Percentiles rank a stretch among this genome's conserved stretches.
Evolutionary conservation across 371 early-diverging fungal species (phyloP).

Genomic region (Zopfochytrium polystomum): DNA sequence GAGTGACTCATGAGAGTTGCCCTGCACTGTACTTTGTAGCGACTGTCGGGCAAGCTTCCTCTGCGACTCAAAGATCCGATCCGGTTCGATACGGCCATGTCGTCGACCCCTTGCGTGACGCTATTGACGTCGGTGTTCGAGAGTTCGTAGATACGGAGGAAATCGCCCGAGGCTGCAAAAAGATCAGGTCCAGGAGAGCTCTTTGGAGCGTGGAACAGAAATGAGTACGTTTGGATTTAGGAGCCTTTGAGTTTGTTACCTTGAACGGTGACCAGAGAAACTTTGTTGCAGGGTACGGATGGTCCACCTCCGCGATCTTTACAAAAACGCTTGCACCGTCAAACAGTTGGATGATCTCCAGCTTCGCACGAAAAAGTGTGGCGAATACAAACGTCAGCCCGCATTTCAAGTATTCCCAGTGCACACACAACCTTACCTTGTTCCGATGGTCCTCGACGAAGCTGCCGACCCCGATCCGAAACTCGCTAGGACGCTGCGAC

Average conservation of each 20-base stretch:
- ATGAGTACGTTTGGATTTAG: neutral
- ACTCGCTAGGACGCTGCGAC: too few species aligned
- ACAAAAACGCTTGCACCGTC: too few species aligned
- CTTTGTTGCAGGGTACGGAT: constrained; percentile 88
- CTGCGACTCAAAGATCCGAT: neutral
- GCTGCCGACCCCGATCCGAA: too few species aligned
- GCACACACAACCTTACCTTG: too few species aligned
- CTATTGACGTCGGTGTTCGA: constrained; percentile 41
- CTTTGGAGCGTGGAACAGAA: constrained; percentile 46
- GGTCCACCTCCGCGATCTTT: constrained; percentile 76
- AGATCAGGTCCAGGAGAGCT: constrained; percentile 56
- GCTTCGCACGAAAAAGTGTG: too few species aligned
- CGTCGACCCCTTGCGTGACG: neutral
- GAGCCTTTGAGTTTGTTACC: neutral
- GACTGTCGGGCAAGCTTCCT: neutral
- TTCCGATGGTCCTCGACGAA: too few species aligned
- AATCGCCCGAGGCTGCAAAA: constrained; percentile 85
- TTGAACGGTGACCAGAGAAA: constrained; percentile 78
- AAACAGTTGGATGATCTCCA: too few species aligned
- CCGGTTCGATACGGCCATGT: neutral
- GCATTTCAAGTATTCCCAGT: too few species aligned
- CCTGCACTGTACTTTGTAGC: neutral
- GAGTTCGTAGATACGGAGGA: constrained; percentile 84
- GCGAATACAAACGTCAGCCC: too few species aligned
- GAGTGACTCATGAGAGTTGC: constrained; percentile 22